Conservation (phyloP, 169 alveolate species). For the Plasmodium malariae region DNA sequence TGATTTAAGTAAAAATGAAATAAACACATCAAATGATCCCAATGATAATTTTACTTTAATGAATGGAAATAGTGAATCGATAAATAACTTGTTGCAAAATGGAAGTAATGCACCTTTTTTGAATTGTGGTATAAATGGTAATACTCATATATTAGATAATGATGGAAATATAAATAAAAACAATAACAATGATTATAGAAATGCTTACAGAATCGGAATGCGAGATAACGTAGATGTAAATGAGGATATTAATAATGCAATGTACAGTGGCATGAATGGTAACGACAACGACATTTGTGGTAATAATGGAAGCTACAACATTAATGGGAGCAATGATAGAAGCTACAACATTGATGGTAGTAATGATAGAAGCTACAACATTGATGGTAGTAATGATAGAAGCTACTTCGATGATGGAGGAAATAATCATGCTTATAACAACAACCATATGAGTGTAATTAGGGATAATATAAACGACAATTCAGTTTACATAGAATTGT, state of each 20-base stretch:
- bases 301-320: not conserved
- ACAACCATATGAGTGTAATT: not conserved
- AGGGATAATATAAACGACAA: constrained; percentile 7
- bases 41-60: not conserved
- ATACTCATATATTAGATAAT: not conserved
- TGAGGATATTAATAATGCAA: not conserved
- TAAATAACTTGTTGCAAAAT: not conserved
- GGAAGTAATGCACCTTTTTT: not conserved
- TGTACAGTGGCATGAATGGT: not conserved
- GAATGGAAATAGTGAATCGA: not conserved
- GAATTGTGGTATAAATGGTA: not conserved
- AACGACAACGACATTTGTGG: not conserved
- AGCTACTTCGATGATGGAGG: not conserved
- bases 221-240: not conserved
- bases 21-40: not conserved
- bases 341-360: not conserved
- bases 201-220: not conserved
- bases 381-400: not conserved
- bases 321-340: not conserved
- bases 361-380: not conserved
- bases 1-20: not conserved
- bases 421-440: not conserved
- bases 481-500: constrained; percentile 5
- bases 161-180: not conserved
- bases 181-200: not conserved